Conservation (phyloP, 2,329 filamentous ascomycete genomes). For the Aspergillus udagawae region DNA sequence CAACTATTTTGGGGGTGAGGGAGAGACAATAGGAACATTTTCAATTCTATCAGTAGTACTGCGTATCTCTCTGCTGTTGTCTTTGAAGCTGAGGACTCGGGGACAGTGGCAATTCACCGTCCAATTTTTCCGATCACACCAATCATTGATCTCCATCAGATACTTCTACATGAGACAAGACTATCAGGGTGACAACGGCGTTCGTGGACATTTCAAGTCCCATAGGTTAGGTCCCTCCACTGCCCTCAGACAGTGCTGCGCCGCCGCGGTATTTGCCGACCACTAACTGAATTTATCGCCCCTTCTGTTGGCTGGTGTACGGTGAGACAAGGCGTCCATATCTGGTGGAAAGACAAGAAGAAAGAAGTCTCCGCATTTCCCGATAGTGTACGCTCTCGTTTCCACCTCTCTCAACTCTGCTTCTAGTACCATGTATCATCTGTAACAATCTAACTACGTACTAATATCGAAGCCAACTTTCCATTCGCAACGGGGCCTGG, state of each 20-base stretch:
- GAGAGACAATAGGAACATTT: neutral
- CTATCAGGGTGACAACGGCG: neutral
- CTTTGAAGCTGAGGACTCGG: constrained; percentile 4
- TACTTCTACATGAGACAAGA: neutral
- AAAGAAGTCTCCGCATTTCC: constrained; percentile 5
- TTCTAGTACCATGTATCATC: neutral
- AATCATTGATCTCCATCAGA: neutral
- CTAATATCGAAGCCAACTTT: constrained; percentile 1
- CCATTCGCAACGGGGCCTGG: constrained; percentile 15
- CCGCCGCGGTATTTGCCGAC: neutral
- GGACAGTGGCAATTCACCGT: constrained; percentile 2
- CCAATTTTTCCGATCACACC: neutral
- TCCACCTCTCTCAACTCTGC: no score
- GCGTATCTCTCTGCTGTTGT: no score
- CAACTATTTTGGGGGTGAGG: neutral
- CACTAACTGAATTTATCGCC: neutral
- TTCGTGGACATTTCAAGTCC: neutral
- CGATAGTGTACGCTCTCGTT: no score
- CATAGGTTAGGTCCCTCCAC: neutral
- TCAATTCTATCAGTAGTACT: neutral
- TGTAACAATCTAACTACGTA: neutral
- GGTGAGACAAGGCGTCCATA: neutral
- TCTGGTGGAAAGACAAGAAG: no score
- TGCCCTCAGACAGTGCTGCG: neutral
- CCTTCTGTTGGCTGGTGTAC: neutral